Evolutionary conservation across 176 grass and related monocot genomes (phyloP).

Genomic region (Avena atlantica): DNA sequence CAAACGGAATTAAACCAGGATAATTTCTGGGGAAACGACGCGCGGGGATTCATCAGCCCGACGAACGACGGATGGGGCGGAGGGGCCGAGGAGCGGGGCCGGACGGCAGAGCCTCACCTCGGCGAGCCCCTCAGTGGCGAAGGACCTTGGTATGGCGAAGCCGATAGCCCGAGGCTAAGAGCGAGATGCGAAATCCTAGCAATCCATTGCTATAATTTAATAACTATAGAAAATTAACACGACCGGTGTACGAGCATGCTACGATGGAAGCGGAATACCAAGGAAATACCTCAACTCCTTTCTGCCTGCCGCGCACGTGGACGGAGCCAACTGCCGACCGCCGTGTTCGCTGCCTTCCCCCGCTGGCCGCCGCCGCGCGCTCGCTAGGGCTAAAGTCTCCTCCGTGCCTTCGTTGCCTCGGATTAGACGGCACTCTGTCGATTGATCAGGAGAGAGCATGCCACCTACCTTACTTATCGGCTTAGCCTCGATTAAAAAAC

Average conservation of each 20-base stretch:
- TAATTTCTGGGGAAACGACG: background rate
- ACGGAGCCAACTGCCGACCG: background rate
- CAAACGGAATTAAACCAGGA: background rate
- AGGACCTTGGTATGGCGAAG: background rate
- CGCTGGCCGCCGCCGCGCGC: conserved; percentile 23
- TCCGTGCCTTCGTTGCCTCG: background rate
- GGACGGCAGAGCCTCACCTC: conserved; percentile 16
- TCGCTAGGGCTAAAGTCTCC: conserved; percentile 16
- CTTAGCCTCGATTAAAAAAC: background rate
- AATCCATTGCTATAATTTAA: background rate
- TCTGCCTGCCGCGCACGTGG: background rate
- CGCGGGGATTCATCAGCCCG: background rate
- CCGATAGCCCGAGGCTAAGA: background rate
- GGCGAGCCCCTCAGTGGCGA: conserved; percentile 12
- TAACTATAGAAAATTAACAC: background rate
- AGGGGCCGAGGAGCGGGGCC: background rate
- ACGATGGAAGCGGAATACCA: background rate
- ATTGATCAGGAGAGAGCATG: background rate
- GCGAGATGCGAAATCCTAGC: conserved; percentile 33
- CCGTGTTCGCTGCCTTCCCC: conserved; percentile 1
- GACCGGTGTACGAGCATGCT: background rate
- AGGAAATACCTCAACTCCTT: conserved; percentile 16
- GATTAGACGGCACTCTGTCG: conserved; percentile 19
- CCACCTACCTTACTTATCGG: conserved; percentile 14
- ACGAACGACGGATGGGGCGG: background rate